Base-by-base conservation (phyloP, 1,284 basidiomycete genomes). In the Cutaneotrichosporon mucoides region DNA sequence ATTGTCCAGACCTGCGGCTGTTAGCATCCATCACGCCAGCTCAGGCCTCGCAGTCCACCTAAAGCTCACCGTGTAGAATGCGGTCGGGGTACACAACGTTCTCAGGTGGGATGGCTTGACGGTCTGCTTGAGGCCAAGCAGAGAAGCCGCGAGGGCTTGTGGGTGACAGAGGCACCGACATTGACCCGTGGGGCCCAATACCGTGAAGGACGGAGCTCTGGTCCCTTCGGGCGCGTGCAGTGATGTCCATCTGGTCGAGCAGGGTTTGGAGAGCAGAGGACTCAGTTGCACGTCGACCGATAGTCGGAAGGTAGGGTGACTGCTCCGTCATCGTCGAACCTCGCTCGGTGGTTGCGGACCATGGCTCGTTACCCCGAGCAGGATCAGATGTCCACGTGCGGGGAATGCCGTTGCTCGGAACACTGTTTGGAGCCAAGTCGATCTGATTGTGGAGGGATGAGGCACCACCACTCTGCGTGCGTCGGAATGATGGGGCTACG, bases 1-100 rank as follows among this genome's bases (percentile, higher is more conserved):
- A 4, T 36, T 47, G 52, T 78, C 76, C 9, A 67, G 61, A 0
- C 76, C 76, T 73, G 55, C 24, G 24, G 24, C 24, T 24, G 24
- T 24, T 24, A 24, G 24, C 24, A 24, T 24, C 24, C 24, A 24
- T 24, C 24, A 24, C 24, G 24, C 24, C 24, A 24, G 24, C 24
- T 24, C 24, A 24, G 24, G 24, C 24, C 24, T 24, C 24, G 24
- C 24, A 24, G 24, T 24, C 24, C 24, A 24, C 24, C 24, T 24
- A 24, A 6, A n/a, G n/a, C 53, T 51, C 37, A 73, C 75, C 75
- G 36, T 67, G 62, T 4, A 65, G 48, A 48, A 77, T 67, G 45
- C 71, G 63, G 16, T 73, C 72, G 0, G 67, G 70, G 50, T 68
- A 68, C n/a, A 77, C 71, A 12, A 60, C 60, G 48, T 77, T 77